These are phyloP conservation scores for Paracorniculantispora psalliotae DNA, from an alignment of 2,329 filamentous ascomycete species.

Conservation along the genomic window DNA sequence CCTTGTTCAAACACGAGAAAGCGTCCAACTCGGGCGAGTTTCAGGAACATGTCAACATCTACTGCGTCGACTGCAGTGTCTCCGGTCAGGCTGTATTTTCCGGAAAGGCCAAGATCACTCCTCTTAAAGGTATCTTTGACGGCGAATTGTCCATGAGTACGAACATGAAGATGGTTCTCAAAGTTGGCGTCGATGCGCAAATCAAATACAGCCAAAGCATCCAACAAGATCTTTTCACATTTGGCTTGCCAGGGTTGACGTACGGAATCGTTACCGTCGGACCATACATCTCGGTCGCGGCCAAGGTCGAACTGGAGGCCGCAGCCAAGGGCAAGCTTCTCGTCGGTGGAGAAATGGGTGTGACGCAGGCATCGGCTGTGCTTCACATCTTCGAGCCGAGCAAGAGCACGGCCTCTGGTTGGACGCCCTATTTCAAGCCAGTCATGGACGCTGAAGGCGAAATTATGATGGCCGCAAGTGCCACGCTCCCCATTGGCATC, in stretches of 20 bases:
- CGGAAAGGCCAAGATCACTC: slow-evolving; percentile 23
- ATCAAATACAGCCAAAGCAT: slow-evolving; percentile 19
- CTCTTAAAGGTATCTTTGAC: slow-evolving; percentile 22
- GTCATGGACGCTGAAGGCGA: slow-evolving; percentile 25
- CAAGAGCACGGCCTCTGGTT: slow-evolving; percentile 19
- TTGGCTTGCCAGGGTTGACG: slow-evolving; percentile 22
- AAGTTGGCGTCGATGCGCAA: slow-evolving; percentile 27
- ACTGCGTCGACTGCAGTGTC: slow-evolving; percentile 28
- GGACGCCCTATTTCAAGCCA: slow-evolving; percentile 26
- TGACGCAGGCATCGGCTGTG: slow-evolving; percentile 21
- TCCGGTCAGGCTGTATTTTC: slow-evolving; percentile 23
- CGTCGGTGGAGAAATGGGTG: slow-evolving; percentile 26
- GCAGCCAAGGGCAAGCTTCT: slow-evolving; percentile 23
- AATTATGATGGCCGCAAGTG: slow-evolving; percentile 21
- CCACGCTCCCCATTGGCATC: slow-evolving; percentile 26
- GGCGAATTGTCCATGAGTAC: slow-evolving; percentile 22
- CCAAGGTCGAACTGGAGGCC: slow-evolving; percentile 20
- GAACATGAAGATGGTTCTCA: slow-evolving; percentile 23
- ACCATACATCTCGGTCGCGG: slow-evolving; percentile 21
- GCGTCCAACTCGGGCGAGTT: slow-evolving; percentile 10
- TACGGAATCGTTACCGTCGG: slow-evolving; percentile 25
- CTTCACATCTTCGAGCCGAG: slow-evolving; percentile 22
- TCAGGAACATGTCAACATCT: slow-evolving; percentile 23
- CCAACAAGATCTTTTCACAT: slow-evolving; percentile 19
- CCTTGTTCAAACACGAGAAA: slow-evolving; percentile 6